Percentiles rank a stretch among this genome's conserved stretches.
Evolutionary conservation across 2,329 filamentous ascomycete species (phyloP).

Genomic region (Laburnicola sp.): DNA sequence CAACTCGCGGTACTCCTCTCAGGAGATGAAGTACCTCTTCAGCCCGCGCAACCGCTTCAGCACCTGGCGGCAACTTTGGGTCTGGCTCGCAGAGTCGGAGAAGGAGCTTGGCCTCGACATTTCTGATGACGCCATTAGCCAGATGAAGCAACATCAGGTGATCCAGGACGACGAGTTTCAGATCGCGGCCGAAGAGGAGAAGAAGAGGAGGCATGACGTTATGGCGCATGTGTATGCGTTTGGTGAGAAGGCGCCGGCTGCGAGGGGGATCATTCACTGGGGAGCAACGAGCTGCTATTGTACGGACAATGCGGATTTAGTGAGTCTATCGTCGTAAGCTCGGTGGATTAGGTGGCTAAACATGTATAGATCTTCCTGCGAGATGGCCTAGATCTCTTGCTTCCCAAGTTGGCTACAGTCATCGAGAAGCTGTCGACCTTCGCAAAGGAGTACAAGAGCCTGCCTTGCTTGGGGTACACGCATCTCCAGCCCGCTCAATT

Average conservation of each 20-base stretch:
- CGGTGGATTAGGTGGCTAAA: not conserved
- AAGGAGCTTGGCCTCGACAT: constrained; percentile 79
- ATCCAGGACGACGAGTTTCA: constrained; percentile 55
- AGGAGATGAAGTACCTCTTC: constrained; percentile 67
- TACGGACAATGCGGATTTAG: constrained; percentile 75
- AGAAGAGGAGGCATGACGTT: constrained; percentile 65
- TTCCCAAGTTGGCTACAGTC: constrained; percentile 77
- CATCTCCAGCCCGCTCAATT: constrained; percentile 69
- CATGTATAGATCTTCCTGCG: constrained; percentile 65
- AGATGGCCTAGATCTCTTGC: constrained; percentile 73
- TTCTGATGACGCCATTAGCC: constrained; percentile 61
- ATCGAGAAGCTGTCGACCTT: constrained; percentile 74
- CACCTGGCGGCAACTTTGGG: constrained; percentile 85
- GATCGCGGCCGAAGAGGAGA: constrained; percentile 54
- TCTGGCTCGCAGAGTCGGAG: constrained; percentile 79
- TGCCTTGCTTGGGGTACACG: constrained; percentile 76
- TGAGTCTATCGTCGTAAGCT: constrained; percentile 2
- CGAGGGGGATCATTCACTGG: constrained; percentile 81
- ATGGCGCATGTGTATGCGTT: constrained; percentile 74
- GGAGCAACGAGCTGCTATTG: constrained; percentile 63
- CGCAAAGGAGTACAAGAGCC: constrained; percentile 70
- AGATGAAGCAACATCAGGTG: constrained; percentile 51
- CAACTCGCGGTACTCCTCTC: constrained; percentile 65
- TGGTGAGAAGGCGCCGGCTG: constrained; percentile 71
- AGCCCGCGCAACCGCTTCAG: constrained; percentile 72